A percentile compares a stretch with the other conserved stretches of the same genome.
phyloP scores from a whole-genome alignment of 805 yeast genomes.

The Hanseniaspora lindneri region DNA sequence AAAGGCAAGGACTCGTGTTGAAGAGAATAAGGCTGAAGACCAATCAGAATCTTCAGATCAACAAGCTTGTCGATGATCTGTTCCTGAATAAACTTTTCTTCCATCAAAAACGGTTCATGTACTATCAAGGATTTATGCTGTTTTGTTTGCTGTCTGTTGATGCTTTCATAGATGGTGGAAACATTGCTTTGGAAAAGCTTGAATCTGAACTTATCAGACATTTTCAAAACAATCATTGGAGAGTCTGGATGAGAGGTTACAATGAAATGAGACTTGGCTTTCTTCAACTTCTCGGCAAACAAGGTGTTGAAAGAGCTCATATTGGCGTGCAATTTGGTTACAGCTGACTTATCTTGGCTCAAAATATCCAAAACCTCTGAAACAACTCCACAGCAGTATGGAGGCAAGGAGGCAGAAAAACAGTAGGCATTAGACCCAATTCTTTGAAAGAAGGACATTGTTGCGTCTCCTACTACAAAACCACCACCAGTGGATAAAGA shows the following conservation, averaged over 20 bases:
- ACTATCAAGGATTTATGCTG: constrained; percentile 26
- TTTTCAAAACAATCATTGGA: constrained; percentile 57
- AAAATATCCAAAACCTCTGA: constrained; percentile 44
- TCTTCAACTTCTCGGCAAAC: constrained; percentile 30
- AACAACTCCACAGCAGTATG: constrained; percentile 64
- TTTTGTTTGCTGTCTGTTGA: constrained; percentile 25
- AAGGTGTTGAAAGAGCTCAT: constrained; percentile 31
- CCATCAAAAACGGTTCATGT: constrained; percentile 33
- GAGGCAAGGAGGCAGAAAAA: constrained; percentile 89
- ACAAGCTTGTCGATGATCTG: constrained; percentile 48
- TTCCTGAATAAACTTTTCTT: constrained; percentile 51
- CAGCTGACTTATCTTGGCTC: constrained; percentile 28
- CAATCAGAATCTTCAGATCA: constrained; percentile 45
- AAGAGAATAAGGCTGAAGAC: constrained; percentile 51
- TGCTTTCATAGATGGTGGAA: constrained; percentile 23
- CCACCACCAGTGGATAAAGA: constrained; percentile 84
- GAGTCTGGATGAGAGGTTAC: constrained; percentile 49
- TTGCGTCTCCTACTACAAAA: constrained; percentile 73
- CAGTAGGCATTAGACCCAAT: constrained; percentile 82
- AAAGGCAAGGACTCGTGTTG: constrained; percentile 66
- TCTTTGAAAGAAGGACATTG: constrained; percentile 85
- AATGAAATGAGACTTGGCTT: constrained; percentile 24
- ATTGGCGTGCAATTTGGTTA: constrained; percentile 33
- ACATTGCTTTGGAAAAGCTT: constrained; percentile 25
- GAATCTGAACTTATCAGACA: constrained; percentile 34